Conservation (phyloP, 331 rosid genomes). For the Pyracantha coccinea region DNA sequence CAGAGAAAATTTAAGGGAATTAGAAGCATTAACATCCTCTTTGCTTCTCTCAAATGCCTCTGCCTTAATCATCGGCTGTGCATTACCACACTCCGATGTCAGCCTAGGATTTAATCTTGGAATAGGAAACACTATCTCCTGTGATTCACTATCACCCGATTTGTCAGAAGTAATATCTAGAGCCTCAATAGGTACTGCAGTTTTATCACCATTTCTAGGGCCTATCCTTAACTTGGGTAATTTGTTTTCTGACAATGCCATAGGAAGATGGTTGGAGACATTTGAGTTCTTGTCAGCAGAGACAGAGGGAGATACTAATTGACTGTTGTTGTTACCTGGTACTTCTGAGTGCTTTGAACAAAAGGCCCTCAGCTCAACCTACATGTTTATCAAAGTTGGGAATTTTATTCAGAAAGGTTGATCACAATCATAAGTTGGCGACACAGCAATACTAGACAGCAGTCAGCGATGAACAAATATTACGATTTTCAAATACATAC, state of each 20-base stretch:
- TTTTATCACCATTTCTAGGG: constrained; percentile 37
- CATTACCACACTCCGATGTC: constrained; percentile 25
- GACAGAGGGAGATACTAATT: constrained; percentile 32
- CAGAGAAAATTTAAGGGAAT: constrained; percentile 40
- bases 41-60: constrained; percentile 23
- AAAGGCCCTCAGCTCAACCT: constrained; percentile 93
- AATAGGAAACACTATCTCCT: constrained; percentile 26
- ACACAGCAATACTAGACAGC: not conserved
- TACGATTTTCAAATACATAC: constrained; percentile 1
- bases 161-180: constrained; percentile 32
- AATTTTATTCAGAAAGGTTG: not conserved
- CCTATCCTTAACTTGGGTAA: constrained; percentile 28
- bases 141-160: constrained; percentile 29
- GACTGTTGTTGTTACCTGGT: constrained; percentile 24
- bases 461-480: not conserved
- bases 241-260: constrained; percentile 25
- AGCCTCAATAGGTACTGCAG: constrained; percentile 17
- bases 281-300: constrained; percentile 31
- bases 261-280: constrained; percentile 36
- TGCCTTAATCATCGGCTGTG: constrained; percentile 25
- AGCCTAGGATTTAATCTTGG: constrained; percentile 20
- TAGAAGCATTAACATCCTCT: constrained; percentile 41
- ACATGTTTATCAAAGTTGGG: constrained; percentile 6
- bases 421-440: not conserved
- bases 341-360: constrained; percentile 79